Evolutionary conservation across 2,329 filamentous ascomycete genomes (phyloP), one percentile per base, ranked within the genome.

Genomic region (Stachybotrys echinatus): DNA sequence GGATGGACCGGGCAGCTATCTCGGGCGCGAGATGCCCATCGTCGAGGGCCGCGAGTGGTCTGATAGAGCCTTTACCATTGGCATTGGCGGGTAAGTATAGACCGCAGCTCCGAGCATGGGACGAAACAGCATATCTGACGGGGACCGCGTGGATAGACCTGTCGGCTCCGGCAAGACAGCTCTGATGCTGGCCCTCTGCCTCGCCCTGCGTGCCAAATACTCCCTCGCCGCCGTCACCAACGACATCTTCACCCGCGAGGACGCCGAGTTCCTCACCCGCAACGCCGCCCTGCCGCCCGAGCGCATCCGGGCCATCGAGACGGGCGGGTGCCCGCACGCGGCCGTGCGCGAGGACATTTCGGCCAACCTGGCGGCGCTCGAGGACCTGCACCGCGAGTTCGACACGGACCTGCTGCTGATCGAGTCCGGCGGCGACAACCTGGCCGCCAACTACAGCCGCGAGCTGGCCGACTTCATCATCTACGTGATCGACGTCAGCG

Each of bases 221-320:
- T 90, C 85, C 65, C 88, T 99, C 62, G 94, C 94, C 1, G 94
- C 91, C 52, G 92, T 99, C 20, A 99, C 94, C 46, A 97, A 97
- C 78, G 92, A 97, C 77, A 97, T 97, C 77, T 97, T 97, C 78
- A 97, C 92, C 20, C 87, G 88, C 56, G 94, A 99, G 74, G 94
- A 99, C 76, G 92, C 92, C 75, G 94, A 97, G 71, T 99, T 99
- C 75, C 84, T 99, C 22, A 95, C 90, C 52, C 84, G 85, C 50
- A 80, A 96, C 78, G 79, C 82, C 56, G 94, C 94, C 6, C 85
- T 97, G 0, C 87, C 92, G 0, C 80, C 92, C 5, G 70, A 80
- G 23, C 89, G 92, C 52, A 97, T 97, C 74, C 84, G 87, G 53
- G 94, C 94, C 64, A 97, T 99, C 70, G 94, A 99, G 73, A 99